phyloP scores from a whole-genome alignment of 164 flowering plant species.

The Berberis vulgaris region DNA sequence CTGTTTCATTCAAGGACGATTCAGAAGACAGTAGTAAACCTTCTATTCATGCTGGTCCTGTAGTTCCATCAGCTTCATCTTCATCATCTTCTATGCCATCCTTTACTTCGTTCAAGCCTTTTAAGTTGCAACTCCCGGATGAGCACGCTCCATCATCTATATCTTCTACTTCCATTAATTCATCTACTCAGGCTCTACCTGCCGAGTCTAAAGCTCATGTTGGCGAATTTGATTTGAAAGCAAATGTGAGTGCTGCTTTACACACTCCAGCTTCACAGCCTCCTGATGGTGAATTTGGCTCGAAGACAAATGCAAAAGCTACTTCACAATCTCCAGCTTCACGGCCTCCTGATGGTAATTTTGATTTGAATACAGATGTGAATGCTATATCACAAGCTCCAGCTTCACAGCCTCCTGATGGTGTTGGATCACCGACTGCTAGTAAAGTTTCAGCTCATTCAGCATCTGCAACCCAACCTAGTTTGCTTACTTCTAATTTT shows the following conservation, averaged over 20 bases:
- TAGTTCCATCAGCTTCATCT: not conserved
- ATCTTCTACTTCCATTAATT: constrained; percentile 11
- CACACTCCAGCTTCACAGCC: too few relatives aligned
- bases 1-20: too few relatives aligned
- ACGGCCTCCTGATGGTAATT: constrained; percentile 8
- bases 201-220: too few relatives aligned
- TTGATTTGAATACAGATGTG: constrained; percentile 11
- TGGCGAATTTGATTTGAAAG: too few relatives aligned
- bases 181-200: too few relatives aligned
- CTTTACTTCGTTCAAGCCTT: constrained; percentile 15
- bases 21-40: too few relatives aligned
- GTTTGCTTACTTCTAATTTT: constrained; percentile 5
- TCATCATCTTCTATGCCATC: constrained; percentile 12
- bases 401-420: constrained; percentile 11
- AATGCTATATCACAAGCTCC: constrained; percentile 15
- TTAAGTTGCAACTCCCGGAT: constrained; percentile 18
- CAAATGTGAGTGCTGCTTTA: too few relatives aligned
- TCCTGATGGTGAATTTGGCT: too few relatives aligned
- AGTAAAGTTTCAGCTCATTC: constrained; percentile 18
- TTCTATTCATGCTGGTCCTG: too few relatives aligned
- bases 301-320: too few relatives aligned
- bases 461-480: constrained; percentile 27
- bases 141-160: constrained; percentile 9
- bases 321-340: too few relatives aligned
- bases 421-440: constrained; percentile 14